A percentile compares a stretch with the other conserved stretches of the same genome.
phyloP scores from a whole-genome alignment of 2,329 filamentous ascomycete species.

The Stagonosporopsis vannaccii region DNA sequence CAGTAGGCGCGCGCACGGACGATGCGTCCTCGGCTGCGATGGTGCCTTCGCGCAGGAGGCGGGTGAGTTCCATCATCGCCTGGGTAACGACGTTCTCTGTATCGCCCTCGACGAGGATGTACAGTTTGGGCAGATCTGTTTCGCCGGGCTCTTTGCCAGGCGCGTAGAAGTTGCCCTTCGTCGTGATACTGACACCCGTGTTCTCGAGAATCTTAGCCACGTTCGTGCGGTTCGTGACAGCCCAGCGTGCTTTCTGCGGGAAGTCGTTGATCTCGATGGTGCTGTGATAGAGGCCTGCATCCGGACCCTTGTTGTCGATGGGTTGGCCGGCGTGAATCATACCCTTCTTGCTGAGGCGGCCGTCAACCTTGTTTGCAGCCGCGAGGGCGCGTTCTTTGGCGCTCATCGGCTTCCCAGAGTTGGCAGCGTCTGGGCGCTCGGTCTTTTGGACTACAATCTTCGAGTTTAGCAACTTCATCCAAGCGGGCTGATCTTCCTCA shows the following conservation, averaged over 20 bases:
- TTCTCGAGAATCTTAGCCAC: conserved; percentile 97
- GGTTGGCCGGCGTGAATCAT: conserved; percentile 90
- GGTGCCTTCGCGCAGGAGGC: conserved; percentile 87
- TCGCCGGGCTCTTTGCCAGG: conserved; percentile 77
- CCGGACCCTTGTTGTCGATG: conserved; percentile 97
- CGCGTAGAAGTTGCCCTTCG: conserved; percentile 90
- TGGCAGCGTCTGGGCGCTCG: conserved; percentile 59
- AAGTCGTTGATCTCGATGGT: conserved; percentile 99
- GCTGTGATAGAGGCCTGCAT: conserved; percentile 95
- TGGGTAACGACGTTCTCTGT: conserved; percentile 91
- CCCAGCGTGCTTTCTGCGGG: conserved; percentile 97
- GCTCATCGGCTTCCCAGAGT: conserved; percentile 64
- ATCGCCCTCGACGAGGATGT: conserved; percentile 96
- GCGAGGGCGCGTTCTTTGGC: conserved; percentile 81
- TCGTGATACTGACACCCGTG: conserved; percentile 95
- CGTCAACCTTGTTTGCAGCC: conserved; percentile 91
- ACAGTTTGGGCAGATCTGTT: conserved; percentile 87
- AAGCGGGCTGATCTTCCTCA: conserved; percentile 36
- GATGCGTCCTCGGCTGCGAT: conserved; percentile 81
- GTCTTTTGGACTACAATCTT: conserved; percentile 78
- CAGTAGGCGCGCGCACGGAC: conserved; percentile 79
- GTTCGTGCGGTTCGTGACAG: conserved; percentile 97
- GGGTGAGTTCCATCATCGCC: conserved; percentile 88
- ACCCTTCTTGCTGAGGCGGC: conserved; percentile 85
- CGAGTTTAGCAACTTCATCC: conserved; percentile 60